Base-by-base conservation (phyloP, 352 stramenopile species). In the Globisporangium paddicum region DNA sequence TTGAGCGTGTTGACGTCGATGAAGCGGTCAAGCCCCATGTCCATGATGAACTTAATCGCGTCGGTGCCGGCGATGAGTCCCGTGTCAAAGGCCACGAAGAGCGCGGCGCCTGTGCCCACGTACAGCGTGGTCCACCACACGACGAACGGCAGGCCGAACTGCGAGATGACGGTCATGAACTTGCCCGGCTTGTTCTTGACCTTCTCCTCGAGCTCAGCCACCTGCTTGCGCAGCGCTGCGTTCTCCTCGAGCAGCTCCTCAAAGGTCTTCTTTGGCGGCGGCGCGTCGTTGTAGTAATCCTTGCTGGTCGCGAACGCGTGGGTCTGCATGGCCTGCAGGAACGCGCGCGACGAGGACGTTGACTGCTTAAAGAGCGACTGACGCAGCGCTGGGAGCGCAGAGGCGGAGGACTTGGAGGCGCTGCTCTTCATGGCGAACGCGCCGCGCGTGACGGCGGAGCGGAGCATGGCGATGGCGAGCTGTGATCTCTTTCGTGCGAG, bases 141-240 rank as follows among this genome's bases (percentile, higher is more conserved):
- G 46, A 95, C 54, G 67, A 96, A 95, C 41, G 87, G 87, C 67
- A 93, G 61, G 52, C 87, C 87, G 57, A 93, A 93, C 66, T 93
- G 73, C 75, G 89, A 84, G 63, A 94, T 80, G 48, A 78, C 89
- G 7, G 66, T 67, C 65, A 95, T 66, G 57, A 96, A 84, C 63
- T 86, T 86, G 45, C 77, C 83, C 18, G 77, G 77, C 57, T 91
- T 91, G 68, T 87, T 89, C 58, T 66, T 67, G 44, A 78, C 61
- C 60, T 87, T 60, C 49, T 73, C 60, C 62, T 87, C 67, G 28
- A 94, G 74, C 55, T 74, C 70, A 8, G 72, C 73, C 23, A 93
- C 56, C 51, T 94, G 68, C 62, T 84, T 87, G 63, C 87, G 79
- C 28, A 96, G 71, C 48, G 67, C 75, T 14, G 73, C 74, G 51